Percentiles rank a stretch among this genome's conserved stretches.
Conservation (phyloP, 352 stramenopile species). For the Globisporangium middletonii region DNA sequence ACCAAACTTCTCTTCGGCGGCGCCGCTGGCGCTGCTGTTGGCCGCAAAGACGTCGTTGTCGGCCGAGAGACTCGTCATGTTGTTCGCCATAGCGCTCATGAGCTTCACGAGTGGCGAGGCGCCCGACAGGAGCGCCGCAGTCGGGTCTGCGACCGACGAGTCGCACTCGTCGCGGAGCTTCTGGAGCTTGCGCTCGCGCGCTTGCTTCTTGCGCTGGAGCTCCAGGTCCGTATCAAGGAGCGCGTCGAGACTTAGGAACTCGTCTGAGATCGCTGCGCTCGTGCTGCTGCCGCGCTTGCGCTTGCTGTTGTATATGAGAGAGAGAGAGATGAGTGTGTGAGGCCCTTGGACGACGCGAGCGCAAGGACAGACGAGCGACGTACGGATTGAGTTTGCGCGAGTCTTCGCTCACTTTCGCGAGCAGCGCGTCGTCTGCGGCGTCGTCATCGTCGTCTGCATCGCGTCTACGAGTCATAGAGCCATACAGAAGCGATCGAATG, state of each 20-base stretch:
- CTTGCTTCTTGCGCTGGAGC: slow-evolving; percentile 53
- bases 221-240: slow-evolving; percentile 55
- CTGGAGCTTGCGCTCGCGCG: slow-evolving; percentile 47
- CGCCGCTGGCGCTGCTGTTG: slow-evolving; percentile 14
- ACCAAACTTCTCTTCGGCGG: slow-evolving; percentile 63
- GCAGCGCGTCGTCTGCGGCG: slow-evolving; percentile 29
- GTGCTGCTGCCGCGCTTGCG: slow-evolving; percentile 20
- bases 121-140: slow-evolving; percentile 4
- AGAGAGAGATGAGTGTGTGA: neutral
- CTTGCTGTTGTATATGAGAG: slow-evolving; percentile 17
- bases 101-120: slow-evolving; percentile 42
- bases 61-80: slow-evolving; percentile 60
- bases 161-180: slow-evolving; percentile 50
- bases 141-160: slow-evolving; percentile 10
- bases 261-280: slow-evolving; percentile 31
- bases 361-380: neutral
- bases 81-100: slow-evolving; percentile 67
- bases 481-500: neutral
- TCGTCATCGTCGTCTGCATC: slow-evolving; percentile 12
- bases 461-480: neutral
- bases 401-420: slow-evolving; percentile 38
- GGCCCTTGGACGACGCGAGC: neutral
- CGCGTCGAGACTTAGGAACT: slow-evolving; percentile 75
- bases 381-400: slow-evolving; percentile 28
- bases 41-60: slow-evolving; percentile 53